Evolutionary conservation across 306 rosid species (phyloP).

Genomic region (Rosa multiflora): DNA sequence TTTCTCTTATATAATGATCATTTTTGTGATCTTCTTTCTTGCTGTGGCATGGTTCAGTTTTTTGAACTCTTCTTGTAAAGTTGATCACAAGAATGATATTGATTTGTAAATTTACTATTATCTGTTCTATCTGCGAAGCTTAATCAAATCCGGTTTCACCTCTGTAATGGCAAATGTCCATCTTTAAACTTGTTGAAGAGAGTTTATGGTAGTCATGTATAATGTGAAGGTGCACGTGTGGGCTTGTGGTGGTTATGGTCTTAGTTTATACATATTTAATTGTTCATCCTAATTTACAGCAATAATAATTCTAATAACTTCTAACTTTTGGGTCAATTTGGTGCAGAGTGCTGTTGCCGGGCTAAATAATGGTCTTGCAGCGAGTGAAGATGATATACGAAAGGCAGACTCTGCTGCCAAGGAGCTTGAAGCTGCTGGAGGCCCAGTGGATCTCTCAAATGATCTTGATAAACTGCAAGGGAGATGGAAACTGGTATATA

Average conservation of each 20-base stretch:
- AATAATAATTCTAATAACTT: not conserved
- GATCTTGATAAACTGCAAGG: constrained; percentile 84
- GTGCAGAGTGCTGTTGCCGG: constrained; percentile 86
- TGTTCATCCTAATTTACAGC: not conserved
- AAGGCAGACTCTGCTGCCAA: constrained; percentile 87
- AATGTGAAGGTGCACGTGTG: not conserved
- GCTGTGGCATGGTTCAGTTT: not conserved
- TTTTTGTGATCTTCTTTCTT: not conserved
- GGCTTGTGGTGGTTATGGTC: not conserved
- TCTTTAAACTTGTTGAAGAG: not conserved
- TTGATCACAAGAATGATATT: not conserved
- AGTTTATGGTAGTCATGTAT: not conserved
- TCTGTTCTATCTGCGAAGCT: not conserved
- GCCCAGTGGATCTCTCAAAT: constrained; percentile 64
- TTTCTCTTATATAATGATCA: not conserved
- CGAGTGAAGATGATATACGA: constrained; percentile 69
- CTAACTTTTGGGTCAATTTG: constrained; percentile 16
- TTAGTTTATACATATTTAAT: not conserved
- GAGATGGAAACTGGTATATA: constrained; percentile 86
- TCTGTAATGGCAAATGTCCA: not conserved
- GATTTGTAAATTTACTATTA: not conserved
- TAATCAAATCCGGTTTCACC: not conserved
- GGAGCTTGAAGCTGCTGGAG: constrained; percentile 75
- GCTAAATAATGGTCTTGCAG: constrained; percentile 93
- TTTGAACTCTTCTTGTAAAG: not conserved